These are phyloP conservation scores for Chenopodium formosanum DNA, from an alignment of 148 eudicot species.

Conservation along the genomic window DNA sequence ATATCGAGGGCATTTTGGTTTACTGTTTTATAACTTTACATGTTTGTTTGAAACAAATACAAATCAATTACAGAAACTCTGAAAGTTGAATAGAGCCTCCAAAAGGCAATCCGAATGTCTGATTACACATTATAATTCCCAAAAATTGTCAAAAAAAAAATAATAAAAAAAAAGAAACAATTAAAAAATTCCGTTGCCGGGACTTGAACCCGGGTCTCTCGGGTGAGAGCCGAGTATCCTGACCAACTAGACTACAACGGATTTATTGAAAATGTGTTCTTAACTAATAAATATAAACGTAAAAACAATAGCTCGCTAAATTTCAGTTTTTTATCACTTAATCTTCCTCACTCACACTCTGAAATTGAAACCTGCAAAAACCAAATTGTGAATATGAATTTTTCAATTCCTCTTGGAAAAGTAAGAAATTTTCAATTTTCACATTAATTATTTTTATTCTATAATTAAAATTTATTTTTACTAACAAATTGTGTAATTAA, in stretches of 20 bases:
- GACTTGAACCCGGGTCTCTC: conserved; percentile 99
- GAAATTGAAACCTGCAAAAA: neutral
- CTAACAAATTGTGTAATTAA: neutral
- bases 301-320: too few species aligned
- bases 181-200: conserved; percentile 81
- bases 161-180: too few species aligned
- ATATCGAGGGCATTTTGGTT: too few species aligned
- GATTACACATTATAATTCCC: too few species aligned
- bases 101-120: too few species aligned
- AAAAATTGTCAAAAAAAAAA: too few species aligned
- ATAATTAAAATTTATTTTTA: neutral
- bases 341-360: neutral
- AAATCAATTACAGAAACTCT: too few species aligned
- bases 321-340: neutral
- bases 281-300: neutral
- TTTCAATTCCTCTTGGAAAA: conserved; percentile 45
- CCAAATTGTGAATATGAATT: conserved; percentile 23
- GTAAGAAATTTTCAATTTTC: conserved; percentile 20
- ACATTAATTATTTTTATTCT: neutral
- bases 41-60: too few species aligned
- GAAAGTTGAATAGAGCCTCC: too few species aligned
- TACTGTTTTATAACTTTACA: too few species aligned
- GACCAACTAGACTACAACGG: conserved; percentile 99
- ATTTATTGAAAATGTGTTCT: neutral
- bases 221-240: conserved; percentile 99